Base-by-base conservation (phyloP, 148 eudicot genomes). In the Diospyros kaki region DNA sequence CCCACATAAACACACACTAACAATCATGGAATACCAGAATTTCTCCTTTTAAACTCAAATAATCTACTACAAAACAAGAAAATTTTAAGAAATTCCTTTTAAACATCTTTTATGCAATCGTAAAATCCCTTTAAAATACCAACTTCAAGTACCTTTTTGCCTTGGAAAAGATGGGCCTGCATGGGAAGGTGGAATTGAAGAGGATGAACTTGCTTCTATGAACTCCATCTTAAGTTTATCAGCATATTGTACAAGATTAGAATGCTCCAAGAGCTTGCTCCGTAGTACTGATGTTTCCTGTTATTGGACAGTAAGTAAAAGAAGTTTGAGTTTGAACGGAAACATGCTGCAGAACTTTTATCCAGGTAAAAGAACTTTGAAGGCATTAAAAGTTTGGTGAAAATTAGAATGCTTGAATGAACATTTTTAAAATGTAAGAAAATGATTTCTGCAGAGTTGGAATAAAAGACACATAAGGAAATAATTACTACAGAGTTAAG, bases 201-300 rank as follows among this genome's bases (percentile, higher is more conserved):
- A 74, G 56, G 85, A 84, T 46, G 89, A 81, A 75, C 66, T 72
- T 68, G 75, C 81, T 66, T 85, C 89, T 62, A 90, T 9, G 62
- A 85, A 79, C 76, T 90, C 84, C 43, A 64, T 12, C 72, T 88
- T 81, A 58, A 79, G 88, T 74, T 81, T 86, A 66, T 91, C 93
- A 63, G 91, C 75, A 75, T 87, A 91, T 70, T 68, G 78, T 61
- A 87, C 88, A 77, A 91, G 95, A 83, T 92, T 94, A 80, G 76
- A 72, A 75, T 85, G 82, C 64, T 63, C 78, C 81, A 89, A 82
- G 66, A 94, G 88, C 84, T 90, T 90, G 85, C 91, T 81, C 76
- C 87, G 80, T 76, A 92, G 81, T 55, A 84, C 81, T 61, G 98
- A 92, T 66, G 92, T 83, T 71, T 92, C 98, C 98, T 94, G 77